Evolutionary conservation across 108 stramenopile species (phyloP), one percentile per base, ranked within the genome.

Genomic region (Nitzschia sp.): DNA sequence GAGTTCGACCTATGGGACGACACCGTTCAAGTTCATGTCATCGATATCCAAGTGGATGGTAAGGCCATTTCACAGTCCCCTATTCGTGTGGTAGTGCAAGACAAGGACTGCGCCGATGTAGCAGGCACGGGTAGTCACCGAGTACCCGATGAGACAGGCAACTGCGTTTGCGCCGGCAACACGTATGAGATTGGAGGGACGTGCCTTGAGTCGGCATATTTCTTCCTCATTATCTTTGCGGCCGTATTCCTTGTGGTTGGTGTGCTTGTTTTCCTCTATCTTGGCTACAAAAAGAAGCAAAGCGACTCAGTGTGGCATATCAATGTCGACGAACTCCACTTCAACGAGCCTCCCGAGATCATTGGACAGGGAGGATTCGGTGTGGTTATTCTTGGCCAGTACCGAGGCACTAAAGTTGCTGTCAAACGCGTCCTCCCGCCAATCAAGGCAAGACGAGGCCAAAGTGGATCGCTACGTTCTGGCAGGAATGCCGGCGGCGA

Each of bases 331-430:
- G 75, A 76, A 42, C 68, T 76, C 6, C 24, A 54, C 8, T 70
- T 76, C 61, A 57, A 33, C 27, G 61, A 76, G 18, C 74, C 74
- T 1, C 66, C 66, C 1, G 68, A 63, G 32, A 36, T 77, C 29
- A 57, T 82, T 38, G 81, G 81, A 28, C 72, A 56, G 23, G 81
- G 81, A 38, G 57, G 66, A 13, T 82, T 77, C 59, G 81, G 81
- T 11, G 27, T 77, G 15, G 81, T 82, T 17, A 32, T 82, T 36
- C 68, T 69, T 6, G 81, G 55, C 9, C 59, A 74, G 29, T 82
- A 82, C 34, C 76, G 81, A 25, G 81, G 81, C 8, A 81, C 80
- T 2, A 26, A 72, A 19, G 49, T 76, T 24, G 75, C 76, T 18
- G 70, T 71, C 21, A 72, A 78, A 31, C 77, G 78, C 21, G 72